Base-by-base conservation (phyloP, 2,329 filamentous ascomycete species). In the Nothophoma quercina region DNA sequence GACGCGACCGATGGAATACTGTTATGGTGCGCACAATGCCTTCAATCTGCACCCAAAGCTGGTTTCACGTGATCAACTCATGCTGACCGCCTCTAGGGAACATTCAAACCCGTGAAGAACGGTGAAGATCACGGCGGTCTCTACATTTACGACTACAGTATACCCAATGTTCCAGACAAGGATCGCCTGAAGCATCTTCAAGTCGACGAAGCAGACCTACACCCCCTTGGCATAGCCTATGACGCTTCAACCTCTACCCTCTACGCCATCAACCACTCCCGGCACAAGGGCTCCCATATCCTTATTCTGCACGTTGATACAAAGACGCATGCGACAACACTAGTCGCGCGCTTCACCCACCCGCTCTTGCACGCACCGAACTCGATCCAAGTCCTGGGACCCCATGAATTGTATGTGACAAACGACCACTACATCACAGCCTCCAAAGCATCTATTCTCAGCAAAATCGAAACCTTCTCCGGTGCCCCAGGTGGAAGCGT, bases 1-100 rank as follows among this genome's bases (percentile, higher is more conserved):
- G 72, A 12, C 55, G 78, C 19, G 77, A 79, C 58, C 58, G 62
- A 5, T 79, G 77, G 77, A 79, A 79, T 43, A 78, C 76, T 0
- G 77, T 79, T 9, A 78, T 78, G 76, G 77, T 78, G 47, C 51
- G 69, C 51, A 4, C 5, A 4, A 12, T 19, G n/a, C 12, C 15
- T 26, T 12, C 18, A 18, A 41, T 22, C 13, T n/a, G n/a, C n/a
- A n/a, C n/a, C n/a, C n/a, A n/a, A n/a, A n/a, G n/a, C n/a, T n/a
- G n/a, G n/a, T n/a, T n/a, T n/a, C n/a, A n/a, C n/a, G n/a, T n/a
- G n/a, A n/a, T n/a, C n/a, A n/a, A 56, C n/a, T 8, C 7, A n/a
- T 7, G 15, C 38, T 42, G 9, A 44, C 4, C 12, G n/a, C 12
- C 4, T 15, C 3, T 33, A 70, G 71, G 70, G 73, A 22, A 62